Evolutionary conservation across 169 alveolate species (phyloP), one percentile per base, ranked within the genome.

Genomic region (Eimeria sp.): DNA sequence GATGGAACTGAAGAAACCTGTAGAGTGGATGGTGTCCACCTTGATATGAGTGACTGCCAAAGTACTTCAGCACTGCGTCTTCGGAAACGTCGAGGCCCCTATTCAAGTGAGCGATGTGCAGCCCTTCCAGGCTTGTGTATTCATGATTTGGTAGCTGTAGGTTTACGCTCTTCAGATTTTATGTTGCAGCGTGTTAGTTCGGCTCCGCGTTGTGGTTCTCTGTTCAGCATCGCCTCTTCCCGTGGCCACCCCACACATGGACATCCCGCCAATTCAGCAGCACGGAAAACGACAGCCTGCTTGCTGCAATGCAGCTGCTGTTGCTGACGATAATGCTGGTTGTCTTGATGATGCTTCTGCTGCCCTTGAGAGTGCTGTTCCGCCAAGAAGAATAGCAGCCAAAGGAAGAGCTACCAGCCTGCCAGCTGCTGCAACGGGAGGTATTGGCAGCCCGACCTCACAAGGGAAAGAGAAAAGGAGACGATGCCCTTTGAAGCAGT

Each of bases 71-170:
- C 88, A 10, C 40, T 78, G 88, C 88, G 88, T 10, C 88, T 78
- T 47, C 88, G 88, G 16, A 78, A 78, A 25, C 88, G 88, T 47
- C 63, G 88, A 78, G 88, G 88, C n/a, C 88, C 88, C 34, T 78
- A 63, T 78, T 47, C 34, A 45, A 49, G 88, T 78, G 88, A 78
- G 88, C 88, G 25, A 22, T 45, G 9, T 75, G 86, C 16, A 67
- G 11, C 5, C 88, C 40, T 78, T 78, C 34, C 45, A 40, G 88
- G 10, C 86, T 10, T 47, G 45, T 45, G 5, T 11, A 22, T 47
- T 65, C n/a, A 13, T 78, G 65, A 45, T 22, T 49, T 25, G 45
- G 10, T 78, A 45, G n/a, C 88, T 25, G 22, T 49, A 78, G 51
- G 9, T 78, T 25, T 4, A 47, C 16, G 7, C 25, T 45, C 2